Conservation (phyloP, 345 rosid species). For the Geranium rotundifolium region DNA sequence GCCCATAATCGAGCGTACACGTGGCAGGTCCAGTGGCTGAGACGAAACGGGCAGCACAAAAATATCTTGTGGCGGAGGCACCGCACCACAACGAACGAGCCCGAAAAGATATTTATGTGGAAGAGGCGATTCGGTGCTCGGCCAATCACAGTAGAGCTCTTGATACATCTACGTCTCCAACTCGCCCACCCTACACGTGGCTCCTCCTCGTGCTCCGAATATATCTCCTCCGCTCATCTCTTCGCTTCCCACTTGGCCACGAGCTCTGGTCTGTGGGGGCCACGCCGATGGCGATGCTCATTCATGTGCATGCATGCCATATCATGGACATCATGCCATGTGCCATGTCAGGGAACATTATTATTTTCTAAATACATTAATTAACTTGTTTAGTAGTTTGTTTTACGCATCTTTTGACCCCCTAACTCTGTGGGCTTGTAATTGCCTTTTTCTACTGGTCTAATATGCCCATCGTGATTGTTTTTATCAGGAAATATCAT, state of each 20-base stretch:
- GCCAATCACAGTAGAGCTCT: conserved; percentile 19
- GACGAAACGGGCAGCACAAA: conserved; percentile 12
- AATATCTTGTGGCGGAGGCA: conserved; percentile 18
- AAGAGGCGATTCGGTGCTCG: background rate
- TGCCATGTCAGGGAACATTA: too few species aligned
- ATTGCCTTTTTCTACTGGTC: too few species aligned
- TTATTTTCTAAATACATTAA: too few species aligned
- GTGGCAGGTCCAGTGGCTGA: conserved; percentile 13
- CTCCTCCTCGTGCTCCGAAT: conserved; percentile 16
- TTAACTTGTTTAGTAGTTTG: too few species aligned
- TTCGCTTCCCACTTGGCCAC: conserved; percentile 4
- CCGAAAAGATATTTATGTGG: conserved; percentile 16
- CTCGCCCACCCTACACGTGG: conserved; percentile 14
- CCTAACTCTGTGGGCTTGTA: too few species aligned
- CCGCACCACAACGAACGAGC: background rate
- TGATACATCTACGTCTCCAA: conserved; percentile 12
- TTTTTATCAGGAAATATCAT: too few species aligned
- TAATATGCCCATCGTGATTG: too few species aligned
- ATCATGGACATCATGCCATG: too few species aligned
- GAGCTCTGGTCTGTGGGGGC: too few species aligned
- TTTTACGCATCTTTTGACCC: too few species aligned
- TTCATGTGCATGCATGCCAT: too few species aligned
- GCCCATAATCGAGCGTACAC: conserved; percentile 9
- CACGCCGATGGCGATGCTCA: background rate
- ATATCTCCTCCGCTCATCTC: conserved; percentile 15